Evolutionary conservation across 202 grass and related monocot species (phyloP).

Genomic region (Bolboschoenoplectus hybrid): DNA sequence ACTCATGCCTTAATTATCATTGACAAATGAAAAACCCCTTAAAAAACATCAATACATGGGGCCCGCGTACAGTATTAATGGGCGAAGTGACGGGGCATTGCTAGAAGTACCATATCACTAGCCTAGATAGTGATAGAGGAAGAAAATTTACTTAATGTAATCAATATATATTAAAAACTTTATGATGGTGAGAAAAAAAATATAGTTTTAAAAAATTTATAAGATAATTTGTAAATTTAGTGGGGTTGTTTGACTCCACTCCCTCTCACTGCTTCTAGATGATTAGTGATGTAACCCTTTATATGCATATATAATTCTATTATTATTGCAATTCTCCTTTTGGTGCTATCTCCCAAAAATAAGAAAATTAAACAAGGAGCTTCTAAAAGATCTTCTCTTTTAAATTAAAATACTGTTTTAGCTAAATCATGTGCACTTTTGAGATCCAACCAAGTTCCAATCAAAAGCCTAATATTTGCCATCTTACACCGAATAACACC

Average conservation of each 20-base stretch:
- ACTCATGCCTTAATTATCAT: too few relatives aligned
- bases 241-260: background rate
- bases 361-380: background rate
- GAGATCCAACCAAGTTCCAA: conserved; percentile 25
- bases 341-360: background rate
- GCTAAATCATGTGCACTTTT: conserved; percentile 30
- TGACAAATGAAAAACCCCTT: too few relatives aligned
- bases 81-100: too few relatives aligned
- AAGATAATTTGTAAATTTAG: background rate
- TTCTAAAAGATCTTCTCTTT: background rate
- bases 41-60: too few relatives aligned
- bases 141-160: background rate
- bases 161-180: background rate
- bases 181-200: background rate
- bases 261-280: conserved; percentile 14
- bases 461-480: background rate
- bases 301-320: background rate
- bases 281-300: background rate
- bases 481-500: conserved; percentile 12
- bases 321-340: background rate
- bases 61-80: too few relatives aligned
- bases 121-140: background rate
- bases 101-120: too few relatives aligned
- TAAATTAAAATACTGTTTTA: conserved; percentile 8
- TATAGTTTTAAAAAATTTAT: background rate